Evolutionary conservation across 495 filamentous ascomycete genomes (phyloP).

Genomic region (Trichoderma orchidacearum): DNA sequence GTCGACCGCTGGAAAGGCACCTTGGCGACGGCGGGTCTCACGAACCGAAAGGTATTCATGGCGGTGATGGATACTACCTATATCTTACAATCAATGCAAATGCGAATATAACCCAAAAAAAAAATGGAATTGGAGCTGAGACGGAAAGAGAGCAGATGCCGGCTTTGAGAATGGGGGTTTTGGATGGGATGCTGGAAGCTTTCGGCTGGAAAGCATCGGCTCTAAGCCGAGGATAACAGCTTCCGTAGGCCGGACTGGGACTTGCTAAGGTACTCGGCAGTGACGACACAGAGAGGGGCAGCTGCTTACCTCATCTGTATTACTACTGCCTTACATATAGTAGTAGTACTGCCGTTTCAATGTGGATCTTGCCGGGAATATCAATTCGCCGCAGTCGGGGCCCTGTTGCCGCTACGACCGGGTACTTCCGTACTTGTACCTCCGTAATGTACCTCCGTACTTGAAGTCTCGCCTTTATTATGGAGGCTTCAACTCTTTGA

Average conservation of each 20-base stretch:
- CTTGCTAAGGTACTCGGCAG: too few relatives aligned
- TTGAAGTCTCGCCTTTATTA: too few relatives aligned
- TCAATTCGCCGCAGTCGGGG: background rate
- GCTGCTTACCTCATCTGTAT: background rate
- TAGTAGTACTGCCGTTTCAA: too few relatives aligned
- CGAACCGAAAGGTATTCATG: slow-evolving; percentile 43
- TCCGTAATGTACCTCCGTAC: too few relatives aligned
- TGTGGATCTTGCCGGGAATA: background rate
- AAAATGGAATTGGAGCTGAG: background rate
- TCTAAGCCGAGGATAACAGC: slow-evolving; percentile 5
- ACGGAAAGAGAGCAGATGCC: background rate
- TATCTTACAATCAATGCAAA: background rate
- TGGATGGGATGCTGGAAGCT: background rate
- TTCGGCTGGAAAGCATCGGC: slow-evolving; percentile 5
- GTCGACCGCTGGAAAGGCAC: slow-evolving; percentile 13
- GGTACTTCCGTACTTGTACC: too few relatives aligned
- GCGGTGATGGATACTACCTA: background rate
- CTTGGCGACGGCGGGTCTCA: slow-evolving; percentile 43
- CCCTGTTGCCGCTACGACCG: background rate
- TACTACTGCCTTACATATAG: too few relatives aligned
- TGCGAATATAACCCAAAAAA: background rate
- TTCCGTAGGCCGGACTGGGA: too few relatives aligned
- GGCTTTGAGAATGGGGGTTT: too few relatives aligned
- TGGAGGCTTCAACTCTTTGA: too few relatives aligned
- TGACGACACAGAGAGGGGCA: background rate